Conservation (phyloP, 2,329 filamentous ascomycete genomes). For the Botryosphaeria dothidea region DNA sequence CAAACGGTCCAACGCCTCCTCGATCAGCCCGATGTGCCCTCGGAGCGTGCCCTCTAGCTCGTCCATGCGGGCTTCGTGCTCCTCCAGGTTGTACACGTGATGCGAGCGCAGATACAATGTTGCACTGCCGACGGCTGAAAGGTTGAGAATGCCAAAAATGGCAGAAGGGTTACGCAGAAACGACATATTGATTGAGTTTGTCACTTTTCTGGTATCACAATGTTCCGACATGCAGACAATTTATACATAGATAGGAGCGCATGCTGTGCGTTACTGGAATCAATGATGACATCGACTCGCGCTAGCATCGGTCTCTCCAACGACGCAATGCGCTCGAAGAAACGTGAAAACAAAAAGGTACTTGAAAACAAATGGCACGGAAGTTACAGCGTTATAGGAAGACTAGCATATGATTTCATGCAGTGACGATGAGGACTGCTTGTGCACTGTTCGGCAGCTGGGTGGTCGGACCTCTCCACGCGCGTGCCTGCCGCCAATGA, state of each 20-base stretch:
- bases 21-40: slow-evolving; percentile 50
- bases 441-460: not conserved
- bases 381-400: not conserved
- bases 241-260: slow-evolving; percentile 1
- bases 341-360: not conserved
- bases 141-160: slow-evolving; percentile 22
- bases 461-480: not conserved
- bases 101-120: slow-evolving; percentile 33
- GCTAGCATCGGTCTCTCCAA: not conserved
- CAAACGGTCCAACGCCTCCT: slow-evolving; percentile 47
- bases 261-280: slow-evolving; percentile 2
- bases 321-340: not conserved
- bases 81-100: slow-evolving; percentile 47
- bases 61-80: slow-evolving; percentile 51
- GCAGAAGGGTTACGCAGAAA: slow-evolving; percentile 16
- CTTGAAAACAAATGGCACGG: not conserved
- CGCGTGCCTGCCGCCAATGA: not conserved
- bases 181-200: not conserved
- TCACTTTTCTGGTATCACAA: not conserved
- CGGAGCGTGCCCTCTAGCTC: slow-evolving; percentile 50
- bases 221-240: not conserved
- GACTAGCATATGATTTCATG: not conserved
- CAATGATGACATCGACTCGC: slow-evolving; percentile 23
- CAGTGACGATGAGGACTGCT: not conserved
- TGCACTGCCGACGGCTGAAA: slow-evolving; percentile 26